Evolutionary conservation across 805 yeast species (phyloP), one percentile per base, ranked within the genome.

Genomic region (Candida dajiaensis): DNA sequence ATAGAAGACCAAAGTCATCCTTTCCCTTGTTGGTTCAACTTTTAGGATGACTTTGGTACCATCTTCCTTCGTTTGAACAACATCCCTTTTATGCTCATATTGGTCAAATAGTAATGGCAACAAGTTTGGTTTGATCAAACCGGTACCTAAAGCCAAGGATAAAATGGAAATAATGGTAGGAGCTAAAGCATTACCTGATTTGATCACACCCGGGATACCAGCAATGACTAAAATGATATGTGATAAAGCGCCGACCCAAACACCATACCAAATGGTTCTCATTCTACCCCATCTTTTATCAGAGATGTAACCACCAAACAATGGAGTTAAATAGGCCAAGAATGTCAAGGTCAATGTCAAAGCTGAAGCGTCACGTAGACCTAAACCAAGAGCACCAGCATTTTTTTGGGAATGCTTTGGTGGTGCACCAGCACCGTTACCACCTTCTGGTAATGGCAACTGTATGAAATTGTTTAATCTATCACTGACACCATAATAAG

Each of bases 391-490:
- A n/a, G 81, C 78, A 62, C 88, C 85, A 16, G 57, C 52, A 33
- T 50, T 52, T 16, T 57, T 23, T 39, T 54, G 58, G 20, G 52
- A 41, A 8, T 46, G 46, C 3, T 28, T 33, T 36, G 52, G 53
- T 12, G 56, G 52, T 18, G 56, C 59, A 41, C 59, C 59, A 13
- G 55, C 51, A n/a, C 52, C 74, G 59, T 74, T 51, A 52, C 55
- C 64, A 63, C 61, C 71, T 47, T 54, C 52, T 33, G 72, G 68
- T 44, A 70, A 54, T 42, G 59, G 51, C 50, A 77, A 69, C 63
- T 82, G 85, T 85, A 85, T 83, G 65, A 84, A 85, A 67, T 85
- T 86, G 67, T 78, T 82, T 67, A 85, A 81, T 5, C 87, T 84
- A 45, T 85, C 84, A 33, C 81, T 73, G 50, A 83, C 67, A 59